Evolutionary conservation across 352 stramenopile genomes (phyloP), one percentile per base, ranked within the genome.

Genomic region (Phytophthora agathidicida): DNA sequence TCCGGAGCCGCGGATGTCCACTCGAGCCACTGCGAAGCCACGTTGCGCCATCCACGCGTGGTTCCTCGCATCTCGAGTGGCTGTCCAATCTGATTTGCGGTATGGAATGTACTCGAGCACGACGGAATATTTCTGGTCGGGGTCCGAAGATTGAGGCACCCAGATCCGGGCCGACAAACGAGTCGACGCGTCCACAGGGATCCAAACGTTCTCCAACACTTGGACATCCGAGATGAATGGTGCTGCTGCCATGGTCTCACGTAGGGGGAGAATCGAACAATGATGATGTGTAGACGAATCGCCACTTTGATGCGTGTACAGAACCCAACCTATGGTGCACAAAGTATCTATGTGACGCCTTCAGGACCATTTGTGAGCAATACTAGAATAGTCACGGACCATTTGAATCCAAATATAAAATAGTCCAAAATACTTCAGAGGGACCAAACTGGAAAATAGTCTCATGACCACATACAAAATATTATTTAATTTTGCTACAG

Each of bases 71-170:
- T 83, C 74, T 14, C 74, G 60, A 3, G 71, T 68, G 23, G 71
- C 45, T 11, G 74, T 83, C 74, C 71, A 81, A 62, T 83, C 74
- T 2, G 57, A 65, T 45, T 79, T 77, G 27, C 74, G 71, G 60
- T 83, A 83, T 45, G 74, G 74, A 42, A 83, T 57, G 60, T 83
- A 83, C 71, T 83, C 74, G 32, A 83, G 68, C 42, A 83, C 64
- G 17, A 80, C 71, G 1, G 74, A 74, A 54, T 65, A 77, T 22
- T 53, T 61, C 20, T 33, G 7, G 10, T 44, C 14, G 10, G 37
- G 11, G 8, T 2, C n/a, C 1, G 24, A 30, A 6, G 42, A 38
- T 36, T 73, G 48, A 22, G 71, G 71, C 27, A 80, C 26, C 71
- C 71, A 80, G 7, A 80, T 60, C 38, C 68, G 54, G 9, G 68